Evolutionary conservation across 805 yeast species (phyloP).

Genomic region (Metschnikowia lochheadii): DNA sequence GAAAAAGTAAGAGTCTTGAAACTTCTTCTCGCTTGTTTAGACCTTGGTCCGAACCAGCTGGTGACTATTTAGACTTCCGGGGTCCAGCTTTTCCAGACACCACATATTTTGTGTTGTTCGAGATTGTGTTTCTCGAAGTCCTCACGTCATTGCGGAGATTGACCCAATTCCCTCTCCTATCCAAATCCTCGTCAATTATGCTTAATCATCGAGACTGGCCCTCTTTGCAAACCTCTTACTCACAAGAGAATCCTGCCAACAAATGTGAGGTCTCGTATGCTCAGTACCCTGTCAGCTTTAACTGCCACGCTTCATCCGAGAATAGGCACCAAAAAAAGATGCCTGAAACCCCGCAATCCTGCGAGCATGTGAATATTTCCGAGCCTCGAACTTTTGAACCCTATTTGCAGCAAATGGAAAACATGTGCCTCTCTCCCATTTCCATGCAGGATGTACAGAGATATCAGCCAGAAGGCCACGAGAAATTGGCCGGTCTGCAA

Average conservation of each 20-base stretch:
- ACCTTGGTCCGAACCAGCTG: background rate
- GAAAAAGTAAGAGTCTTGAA: background rate
- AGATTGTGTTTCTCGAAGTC: background rate
- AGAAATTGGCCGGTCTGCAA: background rate
- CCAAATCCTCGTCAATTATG: background rate
- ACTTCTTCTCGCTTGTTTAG: background rate
- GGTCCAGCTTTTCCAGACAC: background rate
- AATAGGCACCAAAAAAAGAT: background rate
- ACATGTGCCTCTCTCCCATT: background rate
- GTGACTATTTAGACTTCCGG: background rate
- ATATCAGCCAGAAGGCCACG: background rate
- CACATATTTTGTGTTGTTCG: background rate
- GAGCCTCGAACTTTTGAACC: background rate
- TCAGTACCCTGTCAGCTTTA: background rate
- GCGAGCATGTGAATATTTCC: background rate
- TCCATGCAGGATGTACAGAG: background rate
- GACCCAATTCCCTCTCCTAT: background rate
- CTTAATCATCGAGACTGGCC: background rate
- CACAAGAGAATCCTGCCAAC: background rate
- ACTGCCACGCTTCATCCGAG: background rate
- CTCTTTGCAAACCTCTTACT: background rate
- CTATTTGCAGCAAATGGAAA: background rate
- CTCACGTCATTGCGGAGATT: background rate
- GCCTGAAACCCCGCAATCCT: background rate
- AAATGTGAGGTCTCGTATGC: background rate